Evolutionary conservation across 176 grass and related monocot species (phyloP), one percentile per base, ranked within the genome.

Genomic region (Aechmea fasciata): DNA sequence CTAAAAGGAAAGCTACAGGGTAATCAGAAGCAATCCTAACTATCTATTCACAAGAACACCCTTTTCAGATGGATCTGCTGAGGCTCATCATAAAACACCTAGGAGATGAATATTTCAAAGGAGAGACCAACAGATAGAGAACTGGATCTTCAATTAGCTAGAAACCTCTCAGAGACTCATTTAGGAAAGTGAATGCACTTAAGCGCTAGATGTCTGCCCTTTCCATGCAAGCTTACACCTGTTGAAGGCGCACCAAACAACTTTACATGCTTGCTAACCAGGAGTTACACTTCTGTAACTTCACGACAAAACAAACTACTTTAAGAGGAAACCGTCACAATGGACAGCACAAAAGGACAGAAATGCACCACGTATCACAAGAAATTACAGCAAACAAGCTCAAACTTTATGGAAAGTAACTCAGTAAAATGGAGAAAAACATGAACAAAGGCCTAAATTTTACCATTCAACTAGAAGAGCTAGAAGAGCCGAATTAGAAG

Each of bases 261-360:
- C 13, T 67, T 13, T 33, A 47, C 8, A 47, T 48, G 65, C 48
- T 66, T 48, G 14, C 24, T 67, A 49, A 15, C 41, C 8, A 14
- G 9, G 13, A 33, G 33, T 67, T 67, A 47, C 33, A 11, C 29
- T 49, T 67, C 26, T 17, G 2, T 18, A 10, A 67, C 65, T 67
- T 3, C 33, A 67, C 29, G 65, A 67, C 33, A 67, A 48, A 49
- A 49, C 0, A 13, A 67, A 10, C 28, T 67, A 48, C 15, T 67
- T 18, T 67, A 67, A 67, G 47, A 67, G 57, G 65, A 67, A 67
- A 48, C 65, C 48, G 65, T 47, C 12, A 67, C 10, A 67, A 47
- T 17, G 41, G 15, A 10, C n/a, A 67, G 9, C 48, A 33, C 13
- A 49, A 49, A 48, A 67, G 25, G 25, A 18, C 25, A 47, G 64